Conservation (phyloP, 2,329 filamentous ascomycete genomes). For the Trichoderma sp. region DNA sequence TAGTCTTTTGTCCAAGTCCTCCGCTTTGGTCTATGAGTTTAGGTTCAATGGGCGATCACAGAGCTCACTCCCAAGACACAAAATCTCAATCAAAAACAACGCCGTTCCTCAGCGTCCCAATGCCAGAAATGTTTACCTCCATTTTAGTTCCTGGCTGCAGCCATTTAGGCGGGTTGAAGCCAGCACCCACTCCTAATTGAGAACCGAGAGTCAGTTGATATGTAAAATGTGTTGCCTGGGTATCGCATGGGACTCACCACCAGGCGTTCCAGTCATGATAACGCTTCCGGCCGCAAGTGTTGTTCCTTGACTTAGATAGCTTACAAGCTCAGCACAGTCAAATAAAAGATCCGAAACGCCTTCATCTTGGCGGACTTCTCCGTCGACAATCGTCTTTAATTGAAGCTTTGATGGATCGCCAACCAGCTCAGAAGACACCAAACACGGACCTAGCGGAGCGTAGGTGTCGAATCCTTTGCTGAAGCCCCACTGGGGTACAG, state of each 20-base stretch:
- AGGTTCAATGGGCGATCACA: neutral
- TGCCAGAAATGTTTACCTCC: slow-evolving; percentile 38
- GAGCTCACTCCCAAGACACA: neutral
- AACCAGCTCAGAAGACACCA: slow-evolving; percentile 44
- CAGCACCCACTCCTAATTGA: slow-evolving; percentile 39
- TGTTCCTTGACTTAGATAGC: slow-evolving; percentile 40
- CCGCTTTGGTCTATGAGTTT: neutral
- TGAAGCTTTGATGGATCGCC: slow-evolving; percentile 41
- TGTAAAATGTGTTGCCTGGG: neutral
- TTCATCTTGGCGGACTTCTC: slow-evolving; percentile 44
- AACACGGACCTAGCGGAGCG: slow-evolving; percentile 48
- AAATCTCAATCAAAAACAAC: slow-evolving; percentile 23
- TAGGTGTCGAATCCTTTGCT: slow-evolving; percentile 57
- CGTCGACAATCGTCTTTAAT: slow-evolving; percentile 47
- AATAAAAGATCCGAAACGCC: slow-evolving; percentile 44
- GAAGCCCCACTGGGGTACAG: slow-evolving; percentile 56
- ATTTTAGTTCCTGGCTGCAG: slow-evolving; percentile 39
- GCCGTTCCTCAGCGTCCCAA: slow-evolving; percentile 42
- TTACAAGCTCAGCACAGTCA: slow-evolving; percentile 36
- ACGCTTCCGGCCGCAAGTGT: slow-evolving; percentile 43
- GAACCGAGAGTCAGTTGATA: neutral
- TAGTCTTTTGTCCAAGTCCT: neutral
- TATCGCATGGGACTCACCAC: slow-evolving; percentile 29
- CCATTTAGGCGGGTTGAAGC: slow-evolving; percentile 40
- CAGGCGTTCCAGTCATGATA: slow-evolving; percentile 47